phyloP scores from a whole-genome alignment of 257 asterid genomes.

The Solanum ossicruentum region DNA sequence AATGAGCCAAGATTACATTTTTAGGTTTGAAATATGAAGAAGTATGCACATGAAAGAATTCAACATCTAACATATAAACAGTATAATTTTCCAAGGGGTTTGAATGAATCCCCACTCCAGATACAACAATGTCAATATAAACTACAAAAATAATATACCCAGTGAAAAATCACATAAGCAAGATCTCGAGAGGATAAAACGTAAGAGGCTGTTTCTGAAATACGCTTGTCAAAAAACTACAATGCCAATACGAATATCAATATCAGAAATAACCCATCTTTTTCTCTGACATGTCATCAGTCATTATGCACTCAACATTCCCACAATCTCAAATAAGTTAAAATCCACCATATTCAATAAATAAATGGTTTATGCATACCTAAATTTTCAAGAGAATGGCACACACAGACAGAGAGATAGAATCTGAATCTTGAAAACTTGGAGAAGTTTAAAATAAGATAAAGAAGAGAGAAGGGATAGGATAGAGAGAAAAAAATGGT shows the following conservation, averaged over 20 bases:
- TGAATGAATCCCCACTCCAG: too few species aligned
- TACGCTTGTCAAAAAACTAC: too few species aligned
- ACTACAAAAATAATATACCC: too few species aligned
- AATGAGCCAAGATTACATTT: too few species aligned
- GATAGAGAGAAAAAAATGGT: background rate
- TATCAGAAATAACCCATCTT: too few species aligned
- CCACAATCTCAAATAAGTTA: background rate
- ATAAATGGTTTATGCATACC: background rate
- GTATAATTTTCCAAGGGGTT: background rate
- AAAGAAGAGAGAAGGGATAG: background rate
- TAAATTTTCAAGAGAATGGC: background rate
- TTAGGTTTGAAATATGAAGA: too few species aligned
- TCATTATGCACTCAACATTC: background rate
- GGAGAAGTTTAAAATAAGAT: slow-evolving; percentile 1
- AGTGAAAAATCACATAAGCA: too few species aligned
- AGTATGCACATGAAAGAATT: too few species aligned
- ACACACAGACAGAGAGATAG: background rate
- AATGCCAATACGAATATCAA: too few species aligned
- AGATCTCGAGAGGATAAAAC: too few species aligned
- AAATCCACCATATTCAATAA: background rate
- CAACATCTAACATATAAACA: background rate
- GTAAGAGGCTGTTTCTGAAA: too few species aligned
- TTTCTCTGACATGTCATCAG: background rate
- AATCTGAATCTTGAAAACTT: slow-evolving; percentile 12
- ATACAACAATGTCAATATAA: too few species aligned